Percentiles rank a stretch among this genome's conserved stretches.
Conservation (phyloP, 176 grass and related monocot species). For the Stipa capillata region DNA sequence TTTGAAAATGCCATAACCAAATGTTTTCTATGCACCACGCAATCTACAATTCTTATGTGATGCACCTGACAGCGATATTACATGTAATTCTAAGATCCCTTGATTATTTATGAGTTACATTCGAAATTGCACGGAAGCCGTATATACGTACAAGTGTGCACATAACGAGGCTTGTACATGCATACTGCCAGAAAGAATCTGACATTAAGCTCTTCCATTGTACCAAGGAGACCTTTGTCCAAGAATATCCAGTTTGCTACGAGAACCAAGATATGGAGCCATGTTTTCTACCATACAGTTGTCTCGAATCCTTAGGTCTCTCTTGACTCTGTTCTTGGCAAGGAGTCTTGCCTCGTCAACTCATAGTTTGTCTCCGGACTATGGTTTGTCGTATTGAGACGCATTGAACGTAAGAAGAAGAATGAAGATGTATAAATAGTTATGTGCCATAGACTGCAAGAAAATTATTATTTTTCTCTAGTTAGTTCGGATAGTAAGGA, state of each 20-base stretch:
- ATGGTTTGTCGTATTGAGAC: constrained; percentile 23
- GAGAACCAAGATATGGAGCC: neutral
- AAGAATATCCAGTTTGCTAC: neutral
- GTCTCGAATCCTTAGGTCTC: constrained; percentile 15
- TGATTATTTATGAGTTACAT: neutral
- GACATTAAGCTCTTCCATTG: neutral
- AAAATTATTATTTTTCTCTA: neutral
- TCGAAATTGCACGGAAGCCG: neutral
- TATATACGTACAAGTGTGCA: neutral
- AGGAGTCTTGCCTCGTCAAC: constrained; percentile 55
- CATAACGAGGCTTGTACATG: neutral
- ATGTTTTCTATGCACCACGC: constrained; percentile 6
- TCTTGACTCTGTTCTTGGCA: constrained; percentile 42
- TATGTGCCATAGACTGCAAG: constrained; percentile 90
- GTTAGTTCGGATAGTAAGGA: neutral
- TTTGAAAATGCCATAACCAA: too few species aligned
- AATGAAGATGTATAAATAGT: constrained; percentile 94
- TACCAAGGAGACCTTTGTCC: neutral
- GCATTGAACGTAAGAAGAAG: constrained; percentile 80
- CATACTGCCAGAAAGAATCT: neutral
- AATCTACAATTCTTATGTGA: constrained; percentile 35
- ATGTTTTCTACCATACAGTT: too few species aligned
- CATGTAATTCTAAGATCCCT: neutral
- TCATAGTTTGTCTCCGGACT: constrained; percentile 52
- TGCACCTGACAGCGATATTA: constrained; percentile 11